Evolutionary conservation across 2,329 filamentous ascomycete species (phyloP), one percentile per base, ranked within the genome.

Genomic region (Teratosphaeria gauchensis): DNA sequence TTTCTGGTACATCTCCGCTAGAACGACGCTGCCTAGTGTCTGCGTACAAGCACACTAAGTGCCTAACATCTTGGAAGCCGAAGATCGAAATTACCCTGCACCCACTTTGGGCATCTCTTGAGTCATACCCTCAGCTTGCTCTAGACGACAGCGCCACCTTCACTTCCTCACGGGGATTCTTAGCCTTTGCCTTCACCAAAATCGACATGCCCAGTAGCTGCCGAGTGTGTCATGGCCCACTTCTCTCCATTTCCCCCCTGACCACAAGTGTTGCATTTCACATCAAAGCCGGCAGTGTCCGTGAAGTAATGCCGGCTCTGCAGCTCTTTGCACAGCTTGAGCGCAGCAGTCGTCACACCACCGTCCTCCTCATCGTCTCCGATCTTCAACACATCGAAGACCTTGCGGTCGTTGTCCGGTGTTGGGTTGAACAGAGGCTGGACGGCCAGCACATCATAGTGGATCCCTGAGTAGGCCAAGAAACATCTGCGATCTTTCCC

Each of bases 401-500:
- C 82, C 65, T 87, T 87, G n/a, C 86, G 82, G 69, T 97, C 92
- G 63, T 86, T 83, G 30, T 94, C 88, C 0, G 89, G 84, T 7
- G 86, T 83, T 11, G 83, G 76, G 53, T 82, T 78, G 5, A 83
- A 75, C 24, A 79, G 84, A 46, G 82, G 84, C 19, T 84, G 86
- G 64, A 95, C 84, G 0, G 89, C 90, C 60, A 96, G 86, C 6
- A 89, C 87, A 73, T 96, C 92, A 74, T 96, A 96, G 72, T 96
- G 92, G 55, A 96, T 94, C 2, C 91, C 91, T 0, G 88, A 92
- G 74, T 96, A 96, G 0, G 96, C 86, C 28, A 96, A 77, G 30
- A 96, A 84, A 68, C 89, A 92, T 6, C 90, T 81, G 48, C 81
- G 82, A 35, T 77, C 72, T 56, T 83, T 82, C 0, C 84, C 84